phyloP scores from a whole-genome alignment of 164 flowering plant genomes.

The Sextonia rubra region DNA sequence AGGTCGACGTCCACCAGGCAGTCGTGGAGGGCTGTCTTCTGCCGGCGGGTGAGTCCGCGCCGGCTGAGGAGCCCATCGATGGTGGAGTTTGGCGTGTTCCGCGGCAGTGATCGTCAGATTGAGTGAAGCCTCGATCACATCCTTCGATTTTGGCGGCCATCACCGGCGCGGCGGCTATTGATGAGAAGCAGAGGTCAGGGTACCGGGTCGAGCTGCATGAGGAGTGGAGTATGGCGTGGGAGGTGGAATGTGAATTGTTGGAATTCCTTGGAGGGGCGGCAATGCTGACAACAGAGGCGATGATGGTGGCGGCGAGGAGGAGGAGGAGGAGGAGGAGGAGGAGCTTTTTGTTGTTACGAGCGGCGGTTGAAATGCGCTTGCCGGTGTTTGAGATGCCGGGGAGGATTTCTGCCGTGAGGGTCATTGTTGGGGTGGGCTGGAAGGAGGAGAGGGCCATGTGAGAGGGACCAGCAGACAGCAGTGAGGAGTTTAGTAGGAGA shows the following conservation, averaged over 20 bases:
- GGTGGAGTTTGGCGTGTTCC: constrained; percentile 36
- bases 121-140: constrained; percentile 53
- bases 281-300: constrained; percentile 31
- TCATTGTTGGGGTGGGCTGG: constrained; percentile 10
- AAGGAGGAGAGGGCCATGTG: no score
- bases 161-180: constrained; percentile 34
- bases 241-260: neutral
- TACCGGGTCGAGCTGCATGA: constrained; percentile 56
- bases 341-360: constrained; percentile 33
- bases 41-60: constrained; percentile 35
- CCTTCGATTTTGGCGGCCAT: constrained; percentile 32
- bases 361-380: constrained; percentile 14
- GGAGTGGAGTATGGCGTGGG: constrained; percentile 52
- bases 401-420: constrained; percentile 17
- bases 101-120: constrained; percentile 47
- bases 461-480: no score
- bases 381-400: constrained; percentile 28
- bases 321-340: constrained; percentile 31
- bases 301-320: constrained; percentile 25
- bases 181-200: constrained; percentile 66
- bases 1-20: constrained; percentile 69
- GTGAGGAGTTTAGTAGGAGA: no score
- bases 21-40: constrained; percentile 65
- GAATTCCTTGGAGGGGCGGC: constrained; percentile 15
- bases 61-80: constrained; percentile 31